Evolutionary conservation across 2,329 filamentous ascomycete genomes (phyloP), one percentile per base, ranked within the genome.

Genomic region (Pseudogymnoascus sp.): DNA sequence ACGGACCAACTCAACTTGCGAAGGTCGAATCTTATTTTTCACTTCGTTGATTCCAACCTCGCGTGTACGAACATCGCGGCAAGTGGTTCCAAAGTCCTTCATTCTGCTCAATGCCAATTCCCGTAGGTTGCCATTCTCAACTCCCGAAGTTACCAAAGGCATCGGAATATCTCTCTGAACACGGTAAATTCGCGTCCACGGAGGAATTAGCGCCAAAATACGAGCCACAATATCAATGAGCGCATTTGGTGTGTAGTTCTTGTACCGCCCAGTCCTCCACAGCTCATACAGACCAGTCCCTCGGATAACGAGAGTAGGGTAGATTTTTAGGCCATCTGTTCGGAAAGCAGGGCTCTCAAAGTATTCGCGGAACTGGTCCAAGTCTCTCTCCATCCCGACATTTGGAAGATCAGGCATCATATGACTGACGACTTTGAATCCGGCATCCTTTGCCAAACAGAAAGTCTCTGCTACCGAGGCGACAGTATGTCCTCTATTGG

Each of bases 391-490:
- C 90, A 97, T 96, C 63, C 95, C 95, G 2, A 99, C 95, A 71
- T 99, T 99, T 3, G 95, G 95, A 59, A 99, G 78, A 74, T 99
- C 95, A 1, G 95, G 95, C 95, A 99, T 99, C 95, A 99, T 99
- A 77, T 99, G 95, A 68, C 91, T 96, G 66, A 99, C 95, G 0
- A 99, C 95, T 76, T 99, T 99, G 83, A 96, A 99, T 0, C 95
- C 95, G 5, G 96, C 92, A 75, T 99, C 96, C 77, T 99, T 99
- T 67, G 95, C 87, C n/a, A 97, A 82, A 69, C 90, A 96, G 74
- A 99, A 99, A 0, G 95, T 99, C 77, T 99, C 93, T 31, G 92
- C 93, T 0, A 99, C 95, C 0, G 96, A 86, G 6, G 92, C 91
- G 23, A 99, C 95, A 0, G 95, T 99, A 75, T 99, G 95, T 0